Evolutionary conservation across 129 eudicot species (phyloP).

Genomic region (Flaveria ramosissima): DNA sequence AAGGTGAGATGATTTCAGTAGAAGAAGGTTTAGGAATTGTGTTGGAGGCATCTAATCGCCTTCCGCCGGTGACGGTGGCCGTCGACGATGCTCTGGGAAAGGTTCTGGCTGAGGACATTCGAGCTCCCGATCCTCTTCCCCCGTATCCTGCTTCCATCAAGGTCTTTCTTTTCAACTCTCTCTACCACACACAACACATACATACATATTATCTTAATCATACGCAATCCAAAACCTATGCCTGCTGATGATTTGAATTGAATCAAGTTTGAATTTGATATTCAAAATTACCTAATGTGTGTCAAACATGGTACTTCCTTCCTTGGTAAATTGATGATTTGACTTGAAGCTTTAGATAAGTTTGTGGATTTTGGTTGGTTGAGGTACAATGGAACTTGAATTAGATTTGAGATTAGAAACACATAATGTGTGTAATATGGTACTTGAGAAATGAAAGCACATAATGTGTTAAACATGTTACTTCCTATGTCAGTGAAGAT

Average conservation of each 20-base stretch:
- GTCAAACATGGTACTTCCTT: too few species aligned
- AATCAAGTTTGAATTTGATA: not conserved
- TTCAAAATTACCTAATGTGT: too few species aligned
- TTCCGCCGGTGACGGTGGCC: constrained; percentile 60
- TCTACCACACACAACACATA: not conserved
- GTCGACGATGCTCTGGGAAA: constrained; percentile 72
- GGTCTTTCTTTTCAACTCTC: constrained; percentile 36
- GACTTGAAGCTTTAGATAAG: too few species aligned
- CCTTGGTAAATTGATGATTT: too few species aligned
- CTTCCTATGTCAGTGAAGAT: not conserved
- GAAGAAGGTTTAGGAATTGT: constrained; percentile 66
- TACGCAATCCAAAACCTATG: constrained; percentile 12
- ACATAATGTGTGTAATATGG: too few species aligned
- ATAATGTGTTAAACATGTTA: too few species aligned
- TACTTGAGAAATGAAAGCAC: too few species aligned
- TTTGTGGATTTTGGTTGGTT: too few species aligned
- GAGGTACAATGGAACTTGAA: too few species aligned
- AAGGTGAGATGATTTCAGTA: constrained; percentile 48
- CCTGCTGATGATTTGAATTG: not conserved
- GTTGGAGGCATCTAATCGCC: constrained; percentile 47
- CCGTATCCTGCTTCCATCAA: constrained; percentile 81
- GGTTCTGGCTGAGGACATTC: constrained; percentile 61
- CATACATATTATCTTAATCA: too few species aligned
- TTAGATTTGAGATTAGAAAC: too few species aligned
- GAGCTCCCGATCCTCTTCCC: constrained; percentile 85